A percentile compares a stretch with the other conserved stretches of the same genome.
Conservation (phyloP, 2,329 filamentous ascomycete species). For the Coniella vitis region DNA sequence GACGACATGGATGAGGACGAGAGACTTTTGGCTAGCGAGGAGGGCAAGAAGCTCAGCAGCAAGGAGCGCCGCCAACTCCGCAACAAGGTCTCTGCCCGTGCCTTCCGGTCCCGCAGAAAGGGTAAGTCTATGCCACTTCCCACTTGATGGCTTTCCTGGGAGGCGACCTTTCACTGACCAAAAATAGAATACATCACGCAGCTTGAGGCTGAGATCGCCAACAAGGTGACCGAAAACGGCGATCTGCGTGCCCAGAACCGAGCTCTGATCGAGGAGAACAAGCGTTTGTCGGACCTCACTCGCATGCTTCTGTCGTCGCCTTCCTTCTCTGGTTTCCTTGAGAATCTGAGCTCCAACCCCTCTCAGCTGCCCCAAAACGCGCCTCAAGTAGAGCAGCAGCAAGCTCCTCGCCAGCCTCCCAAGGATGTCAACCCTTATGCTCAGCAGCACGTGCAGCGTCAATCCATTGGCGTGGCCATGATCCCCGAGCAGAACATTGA, state of each 20-base stretch:
- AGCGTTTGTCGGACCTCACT: conserved; percentile 69
- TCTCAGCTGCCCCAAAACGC: conserved; percentile 33
- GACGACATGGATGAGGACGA: conserved; percentile 99
- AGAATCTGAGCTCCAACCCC: conserved; percentile 59
- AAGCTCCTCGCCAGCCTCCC: conserved; percentile 37
- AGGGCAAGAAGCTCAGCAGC: conserved; percentile 98
- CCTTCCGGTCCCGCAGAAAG: conserved; percentile 96
- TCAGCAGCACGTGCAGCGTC: conserved; percentile 48
- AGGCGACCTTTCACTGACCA: conserved; percentile 38
- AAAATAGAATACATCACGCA: conserved; percentile 89
- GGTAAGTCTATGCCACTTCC: conserved; percentile 50
- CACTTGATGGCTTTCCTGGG: neutral
- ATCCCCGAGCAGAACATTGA: conserved; percentile 74
- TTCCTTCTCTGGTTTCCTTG: conserved; percentile 75
- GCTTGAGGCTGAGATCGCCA: conserved; percentile 81
- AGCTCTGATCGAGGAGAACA: conserved; percentile 77
- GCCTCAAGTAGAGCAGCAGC: conserved; percentile 29
- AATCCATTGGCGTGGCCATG: conserved; percentile 74
- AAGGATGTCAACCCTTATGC: conserved; percentile 63
- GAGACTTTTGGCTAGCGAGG: conserved; percentile 79
- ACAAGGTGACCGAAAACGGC: conserved; percentile 75
- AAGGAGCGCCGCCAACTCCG: conserved; percentile 95
- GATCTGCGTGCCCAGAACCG: conserved; percentile 77
- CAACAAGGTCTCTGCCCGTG: conserved; percentile 97
- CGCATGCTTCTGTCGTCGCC: conserved; percentile 74